Evolutionary conservation across 148 eudicot genomes (phyloP), one percentile per base, ranked within the genome.

Genomic region (Agrostemma githago): DNA sequence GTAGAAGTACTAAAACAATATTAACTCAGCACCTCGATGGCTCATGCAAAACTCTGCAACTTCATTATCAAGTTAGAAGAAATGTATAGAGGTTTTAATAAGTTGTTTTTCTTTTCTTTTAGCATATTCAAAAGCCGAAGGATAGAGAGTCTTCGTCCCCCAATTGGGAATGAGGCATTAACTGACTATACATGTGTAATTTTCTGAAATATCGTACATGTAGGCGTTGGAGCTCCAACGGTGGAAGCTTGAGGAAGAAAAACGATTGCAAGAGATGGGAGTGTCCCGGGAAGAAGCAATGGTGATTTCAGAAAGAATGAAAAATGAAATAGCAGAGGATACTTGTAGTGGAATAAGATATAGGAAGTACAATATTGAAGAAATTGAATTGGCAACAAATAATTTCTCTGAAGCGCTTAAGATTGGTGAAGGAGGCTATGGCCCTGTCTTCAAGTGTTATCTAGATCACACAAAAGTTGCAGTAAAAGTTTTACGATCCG

Each of bases 341-440:
- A 63, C 68, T 38, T 51, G 73, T n/a, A 61, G 77, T 68, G 88
- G 77, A 54, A 78, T 79, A 57, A 82, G 88, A 68, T 85, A 87
- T 72, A 74, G 82, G 68, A 87, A 58, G 58, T 87, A 84, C 82
- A 74, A 68, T 46, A 87, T 87, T 59, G 84, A 81, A 43, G 90
- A 87, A 67, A 87, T 87, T 70, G 90, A 87, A 83, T 74, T 60
- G 39, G 88, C 90, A 6, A 84, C 90, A 44, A 75, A 87, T 17
- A 7, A 12, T 46, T 87, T 87, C 67, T 57, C 81, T 51, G 71
- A 71, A 65, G 68, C 86, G 48, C 71, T 80, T 21, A 87, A 85
- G 82, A 77, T 87, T 51, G 90, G 90, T 46, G 90, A 87, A 83
- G 90, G 90, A 20, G 90, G 90, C 10, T 87, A 87, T 61, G 90